Base-by-base conservation (phyloP, 225 moss, liverwort and hornwort species). In the Polytrichum formosum region DNA sequence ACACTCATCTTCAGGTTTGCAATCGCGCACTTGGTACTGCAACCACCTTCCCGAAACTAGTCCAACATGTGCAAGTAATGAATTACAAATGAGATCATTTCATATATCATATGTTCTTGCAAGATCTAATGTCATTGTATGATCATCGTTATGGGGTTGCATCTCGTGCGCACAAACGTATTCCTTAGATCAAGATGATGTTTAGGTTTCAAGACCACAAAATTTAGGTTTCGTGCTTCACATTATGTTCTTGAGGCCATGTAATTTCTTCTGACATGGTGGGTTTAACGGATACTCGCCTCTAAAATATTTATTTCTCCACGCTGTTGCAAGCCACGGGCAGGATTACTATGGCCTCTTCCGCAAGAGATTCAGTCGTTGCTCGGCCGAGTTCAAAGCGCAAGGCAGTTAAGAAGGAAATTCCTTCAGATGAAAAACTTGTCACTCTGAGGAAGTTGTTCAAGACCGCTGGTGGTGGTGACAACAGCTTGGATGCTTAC, bases 361-460 rank as follows among this genome's bases (percentile, higher is more conserved):
- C 79, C 61, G 72, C 76, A 74, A 93, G 84, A 79, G 92, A 80
- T 55, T 79, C 85, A 54, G 83, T 91, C 31, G 68, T 78, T 56
- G 96, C 93, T 13, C 77, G 83, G 72, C 83, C 96, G 35, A 93
- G 93, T 30, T 91, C 93, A 9, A 79, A 73, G 64, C 85, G 93
- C 66, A 91, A 73, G 70, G 72, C 75, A 26, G 71, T 77, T 6
- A 85, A 82, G 26, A 88, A 89, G 33, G 83, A 84, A 10, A 74
- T 74, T 3, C 72, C 75, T 23, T 75, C 87, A 23, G 98, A 98
- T 72, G 75, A 81, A 35, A 94, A 92, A 64, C 73, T 98, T 26
- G 81, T 73, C 8, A 70, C 66, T 21, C 53, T 98, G 64, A 88
- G 94, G 33, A 77, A 83, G 70, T 61, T 80, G 20, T 82, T 98